These are phyloP conservation scores for Fistulina hepatica DNA, from an alignment of 1,284 basidiomycete genomes.

Conservation along the genomic window DNA sequence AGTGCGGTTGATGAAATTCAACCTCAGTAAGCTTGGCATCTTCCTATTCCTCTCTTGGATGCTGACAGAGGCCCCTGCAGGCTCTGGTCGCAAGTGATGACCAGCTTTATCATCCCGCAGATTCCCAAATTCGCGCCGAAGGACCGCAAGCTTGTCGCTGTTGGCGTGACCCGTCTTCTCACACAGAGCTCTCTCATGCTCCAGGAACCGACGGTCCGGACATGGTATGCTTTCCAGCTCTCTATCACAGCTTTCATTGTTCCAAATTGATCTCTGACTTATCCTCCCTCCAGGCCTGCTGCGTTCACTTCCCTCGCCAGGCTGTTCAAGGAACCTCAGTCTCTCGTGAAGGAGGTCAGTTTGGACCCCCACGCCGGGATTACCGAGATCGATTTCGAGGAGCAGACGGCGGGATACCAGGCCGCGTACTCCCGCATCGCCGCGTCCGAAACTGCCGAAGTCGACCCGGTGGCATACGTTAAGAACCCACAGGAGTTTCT, in stretches of 20 bases:
- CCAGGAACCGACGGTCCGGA: constrained; percentile 45
- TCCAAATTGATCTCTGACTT: neutral
- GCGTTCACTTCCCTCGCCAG: constrained; percentile 67
- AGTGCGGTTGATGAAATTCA: constrained; percentile 77
- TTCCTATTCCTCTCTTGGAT: constrained; percentile 1
- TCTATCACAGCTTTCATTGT: neutral
- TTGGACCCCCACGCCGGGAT: constrained; percentile 55
- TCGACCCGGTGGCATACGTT: constrained; percentile 53
- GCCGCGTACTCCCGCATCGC: constrained; percentile 87
- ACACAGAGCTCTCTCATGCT: constrained; percentile 65
- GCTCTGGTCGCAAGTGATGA: constrained; percentile 77
- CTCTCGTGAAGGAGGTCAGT: constrained; percentile 39
- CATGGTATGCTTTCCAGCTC: constrained; percentile 48
- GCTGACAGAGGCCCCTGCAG: constrained; percentile 28
- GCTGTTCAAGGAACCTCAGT: constrained; percentile 66
- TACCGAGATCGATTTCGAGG: constrained; percentile 81
- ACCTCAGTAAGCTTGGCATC: constrained; percentile 49
- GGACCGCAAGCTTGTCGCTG: constrained; percentile 74
- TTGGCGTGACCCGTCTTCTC: constrained; percentile 78
- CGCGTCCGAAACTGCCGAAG: constrained; percentile 50
- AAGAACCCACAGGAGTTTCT: constrained; percentile 44
- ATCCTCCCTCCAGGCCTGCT: constrained; percentile 39
- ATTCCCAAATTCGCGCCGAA: constrained; percentile 70
- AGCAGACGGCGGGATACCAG: constrained; percentile 84
- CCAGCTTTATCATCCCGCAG: constrained; percentile 75